These are phyloP conservation scores for Verticillium dahliae DNA, from an alignment of 2,329 filamentous ascomycete species.

Conservation along the genomic window DNA sequence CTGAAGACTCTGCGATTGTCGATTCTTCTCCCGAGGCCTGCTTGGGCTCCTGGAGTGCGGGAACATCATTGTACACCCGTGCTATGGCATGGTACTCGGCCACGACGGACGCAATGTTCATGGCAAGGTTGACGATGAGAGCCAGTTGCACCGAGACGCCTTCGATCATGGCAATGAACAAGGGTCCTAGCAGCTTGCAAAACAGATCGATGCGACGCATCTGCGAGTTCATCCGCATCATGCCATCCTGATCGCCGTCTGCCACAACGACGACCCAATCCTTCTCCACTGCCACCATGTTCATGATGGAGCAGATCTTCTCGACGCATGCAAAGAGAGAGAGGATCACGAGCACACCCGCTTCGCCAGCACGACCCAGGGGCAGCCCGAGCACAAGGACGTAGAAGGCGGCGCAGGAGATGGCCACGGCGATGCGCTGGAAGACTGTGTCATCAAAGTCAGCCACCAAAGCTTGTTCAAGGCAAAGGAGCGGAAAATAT, in stretches of 20 bases:
- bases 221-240: slow-evolving; percentile 42
- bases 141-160: slow-evolving; percentile 39
- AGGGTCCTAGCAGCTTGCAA: slow-evolving; percentile 51
- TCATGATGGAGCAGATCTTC: slow-evolving; percentile 59
- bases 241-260: background rate
- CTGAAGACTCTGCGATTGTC: background rate
- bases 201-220: slow-evolving; percentile 57
- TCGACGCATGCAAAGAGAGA: slow-evolving; percentile 44
- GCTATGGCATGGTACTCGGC: slow-evolving; percentile 48
- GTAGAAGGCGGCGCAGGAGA: slow-evolving; percentile 5
- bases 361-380: background rate
- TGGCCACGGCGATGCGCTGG: slow-evolving; percentile 7
- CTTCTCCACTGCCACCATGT: slow-evolving; percentile 61
- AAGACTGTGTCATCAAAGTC: slow-evolving; percentile 13
- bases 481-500: background rate
- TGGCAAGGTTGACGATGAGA: slow-evolving; percentile 39
- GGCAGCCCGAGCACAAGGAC: slow-evolving; percentile 1
- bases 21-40: background rate
- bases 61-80: slow-evolving; percentile 18
- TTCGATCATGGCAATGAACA: slow-evolving; percentile 47
- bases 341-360: background rate
- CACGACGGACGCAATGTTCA: slow-evolving; percentile 41
- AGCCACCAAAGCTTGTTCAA: background rate
- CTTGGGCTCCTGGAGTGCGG: slow-evolving; percentile 18
- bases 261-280: slow-evolving; percentile 56